These are phyloP conservation scores for Halenospora varia DNA, from an alignment of 495 filamentous ascomycete species.

Conservation along the genomic window DNA sequence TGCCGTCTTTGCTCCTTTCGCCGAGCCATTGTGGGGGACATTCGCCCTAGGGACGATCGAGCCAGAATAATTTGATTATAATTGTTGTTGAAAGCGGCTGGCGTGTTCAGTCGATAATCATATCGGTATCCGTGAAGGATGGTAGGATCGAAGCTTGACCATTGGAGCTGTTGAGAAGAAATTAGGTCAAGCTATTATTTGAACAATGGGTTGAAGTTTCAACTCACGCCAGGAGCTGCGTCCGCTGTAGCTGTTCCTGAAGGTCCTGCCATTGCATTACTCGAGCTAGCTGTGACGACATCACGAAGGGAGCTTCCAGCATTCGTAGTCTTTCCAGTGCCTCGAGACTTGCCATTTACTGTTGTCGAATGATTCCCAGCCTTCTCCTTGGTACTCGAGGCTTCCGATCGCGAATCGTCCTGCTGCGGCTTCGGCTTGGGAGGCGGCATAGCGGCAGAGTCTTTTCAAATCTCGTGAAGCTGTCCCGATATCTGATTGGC, in stretches of 20 bases:
- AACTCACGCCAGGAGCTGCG: constrained; percentile 16
- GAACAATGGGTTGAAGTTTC: neutral
- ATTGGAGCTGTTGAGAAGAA: constrained; percentile 59
- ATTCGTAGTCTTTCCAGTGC: constrained; percentile 16
- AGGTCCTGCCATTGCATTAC: constrained; percentile 7
- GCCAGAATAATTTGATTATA: constrained; percentile 71
- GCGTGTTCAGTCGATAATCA: constrained; percentile 63
- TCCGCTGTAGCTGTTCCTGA: constrained; percentile 4
- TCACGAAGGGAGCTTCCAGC: constrained; percentile 28
- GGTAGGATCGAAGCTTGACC: constrained; percentile 66
- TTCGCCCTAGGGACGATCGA: constrained; percentile 63
- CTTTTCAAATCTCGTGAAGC: neutral
- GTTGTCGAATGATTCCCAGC: constrained; percentile 7
- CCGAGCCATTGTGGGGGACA: constrained; percentile 69
- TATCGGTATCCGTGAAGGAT: constrained; percentile 79
- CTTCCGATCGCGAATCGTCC: constrained; percentile 53
- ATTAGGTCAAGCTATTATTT: neutral
- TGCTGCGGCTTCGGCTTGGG: constrained; percentile 23
- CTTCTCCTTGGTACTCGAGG: constrained; percentile 48
- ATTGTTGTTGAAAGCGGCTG: constrained; percentile 64
- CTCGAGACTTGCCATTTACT: constrained; percentile 26
- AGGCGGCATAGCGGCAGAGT: constrained; percentile 26
- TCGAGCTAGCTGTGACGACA: constrained; percentile 26
- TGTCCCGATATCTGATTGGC: no score
- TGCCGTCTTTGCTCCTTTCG: constrained; percentile 59